Percentiles rank a stretch among this genome's conserved stretches.
These are phyloP conservation scores for Neofusicoccum laricinum DNA, from an alignment of 2,329 filamentous ascomycete genomes.

Conservation along the genomic window DNA sequence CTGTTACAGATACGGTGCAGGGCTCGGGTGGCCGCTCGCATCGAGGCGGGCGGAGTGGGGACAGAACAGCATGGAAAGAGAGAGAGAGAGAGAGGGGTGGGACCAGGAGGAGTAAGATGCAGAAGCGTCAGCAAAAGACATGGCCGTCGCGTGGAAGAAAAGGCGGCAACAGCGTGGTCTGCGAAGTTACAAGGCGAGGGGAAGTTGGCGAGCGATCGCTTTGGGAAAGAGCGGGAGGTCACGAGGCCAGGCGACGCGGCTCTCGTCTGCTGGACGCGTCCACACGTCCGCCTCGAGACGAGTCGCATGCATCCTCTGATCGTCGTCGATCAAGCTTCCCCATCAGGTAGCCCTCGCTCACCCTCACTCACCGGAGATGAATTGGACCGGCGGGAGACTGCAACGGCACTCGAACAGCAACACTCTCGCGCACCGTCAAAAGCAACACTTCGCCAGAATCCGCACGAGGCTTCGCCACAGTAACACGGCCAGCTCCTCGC, in stretches of 20 bases:
- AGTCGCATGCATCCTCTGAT: not conserved
- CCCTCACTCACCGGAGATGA: slow-evolving; percentile 33
- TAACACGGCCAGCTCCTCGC: slow-evolving; percentile 16
- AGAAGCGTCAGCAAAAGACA: not conserved
- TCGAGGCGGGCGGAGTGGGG: not conserved
- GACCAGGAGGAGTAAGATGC: not conserved
- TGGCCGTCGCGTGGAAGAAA: not conserved
- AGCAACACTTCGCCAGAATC: slow-evolving; percentile 45
- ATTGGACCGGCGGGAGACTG: slow-evolving; percentile 49
- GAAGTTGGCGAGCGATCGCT: not conserved
- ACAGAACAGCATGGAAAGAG: not conserved
- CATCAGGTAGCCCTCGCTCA: not conserved
- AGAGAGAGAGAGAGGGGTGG: too few relatives aligned
- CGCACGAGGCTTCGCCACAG: slow-evolving; percentile 32
- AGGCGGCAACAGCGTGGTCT: not conserved
- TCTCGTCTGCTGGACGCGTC: too few relatives aligned
- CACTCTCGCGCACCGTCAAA: slow-evolving; percentile 40
- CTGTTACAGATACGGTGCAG: not conserved
- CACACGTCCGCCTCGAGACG: not conserved
- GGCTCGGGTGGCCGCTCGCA: not conserved
- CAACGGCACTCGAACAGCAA: slow-evolving; percentile 36
- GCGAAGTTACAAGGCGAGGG: not conserved
- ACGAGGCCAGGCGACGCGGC: not conserved
- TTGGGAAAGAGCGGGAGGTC: slow-evolving; percentile 2
- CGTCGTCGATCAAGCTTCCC: slow-evolving; percentile 1